Conservation (phyloP, 306 rosid species). For the Vicia faba region DNA sequence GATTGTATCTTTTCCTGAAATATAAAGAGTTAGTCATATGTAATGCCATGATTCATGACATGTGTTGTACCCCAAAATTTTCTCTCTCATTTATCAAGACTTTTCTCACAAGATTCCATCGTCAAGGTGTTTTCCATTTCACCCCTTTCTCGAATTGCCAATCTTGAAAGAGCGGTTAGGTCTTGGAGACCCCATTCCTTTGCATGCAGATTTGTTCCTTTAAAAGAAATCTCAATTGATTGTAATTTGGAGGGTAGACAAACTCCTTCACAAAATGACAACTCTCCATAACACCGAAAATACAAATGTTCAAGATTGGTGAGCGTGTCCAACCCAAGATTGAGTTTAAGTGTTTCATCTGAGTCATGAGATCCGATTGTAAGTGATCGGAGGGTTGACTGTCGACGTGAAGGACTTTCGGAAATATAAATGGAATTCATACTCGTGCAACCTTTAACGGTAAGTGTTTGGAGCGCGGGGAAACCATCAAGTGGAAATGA, state of each 20-base stretch:
- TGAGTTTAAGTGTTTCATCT: not conserved
- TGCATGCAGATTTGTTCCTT: not conserved
- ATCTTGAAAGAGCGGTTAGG: not conserved
- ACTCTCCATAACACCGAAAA: not conserved
- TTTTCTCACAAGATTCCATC: too few species aligned
- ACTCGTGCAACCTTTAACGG: not conserved
- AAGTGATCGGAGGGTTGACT: not conserved
- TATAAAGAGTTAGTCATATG: too few species aligned
- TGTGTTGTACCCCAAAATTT: too few species aligned
- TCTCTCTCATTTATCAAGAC: too few species aligned
- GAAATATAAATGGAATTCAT: not conserved
- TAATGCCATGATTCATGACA: too few species aligned
- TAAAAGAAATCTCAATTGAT: rapidly evolving
- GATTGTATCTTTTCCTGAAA: too few species aligned
- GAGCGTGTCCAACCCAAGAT: not conserved
- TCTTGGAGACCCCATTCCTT: not conserved
- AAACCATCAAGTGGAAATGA: conserved; percentile 5
- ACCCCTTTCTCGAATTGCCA: not conserved
- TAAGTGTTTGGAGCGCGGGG: not conserved
- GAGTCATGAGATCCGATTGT: rapidly evolving
- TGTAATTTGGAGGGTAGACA: not conserved
- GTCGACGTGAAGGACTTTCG: not conserved
- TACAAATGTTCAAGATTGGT: not conserved
- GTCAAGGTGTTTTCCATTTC: not conserved
- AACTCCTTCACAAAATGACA: not conserved